These are phyloP conservation scores for Entoloma clypeatum DNA, from an alignment of 1,284 basidiomycete species.

Conservation along the genomic window DNA sequence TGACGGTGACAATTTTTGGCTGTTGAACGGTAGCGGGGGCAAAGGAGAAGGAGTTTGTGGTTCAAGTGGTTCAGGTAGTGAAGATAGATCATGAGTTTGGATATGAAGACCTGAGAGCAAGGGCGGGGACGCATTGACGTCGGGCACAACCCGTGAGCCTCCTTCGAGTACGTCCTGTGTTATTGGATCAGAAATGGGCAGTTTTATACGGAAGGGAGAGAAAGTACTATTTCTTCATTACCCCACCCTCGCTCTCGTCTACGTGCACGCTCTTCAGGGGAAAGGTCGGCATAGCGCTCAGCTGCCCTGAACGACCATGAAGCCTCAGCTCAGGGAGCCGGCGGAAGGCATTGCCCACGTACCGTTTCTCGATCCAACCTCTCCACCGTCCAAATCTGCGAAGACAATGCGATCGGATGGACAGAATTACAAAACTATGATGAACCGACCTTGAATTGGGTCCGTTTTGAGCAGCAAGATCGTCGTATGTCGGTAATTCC, in stretches of 20 bases:
- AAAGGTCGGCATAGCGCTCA: conserved; percentile 66
- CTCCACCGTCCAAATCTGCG: conserved; percentile 76
- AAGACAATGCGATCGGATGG: conserved; percentile 12
- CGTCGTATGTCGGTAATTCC: conserved; percentile 72
- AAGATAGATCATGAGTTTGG: conserved; percentile 39
- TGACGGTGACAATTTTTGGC: conserved; percentile 50
- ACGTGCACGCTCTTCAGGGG: conserved; percentile 52
- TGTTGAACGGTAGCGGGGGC: conserved; percentile 42
- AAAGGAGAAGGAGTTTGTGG: conserved; percentile 24
- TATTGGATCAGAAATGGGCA: neutral
- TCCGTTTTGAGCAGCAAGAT: conserved; percentile 64
- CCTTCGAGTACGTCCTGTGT: conserved; percentile 17
- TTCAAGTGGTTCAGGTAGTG: conserved; percentile 28
- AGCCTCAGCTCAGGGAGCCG: neutral
- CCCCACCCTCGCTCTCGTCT: conserved; percentile 70
- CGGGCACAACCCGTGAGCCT: conserved; percentile 6
- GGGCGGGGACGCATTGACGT: conserved; percentile 10
- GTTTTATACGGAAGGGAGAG: neutral
- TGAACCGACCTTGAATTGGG: conserved; percentile 65
- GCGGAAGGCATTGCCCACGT: conserved; percentile 14
- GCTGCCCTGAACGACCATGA: conserved; percentile 59
- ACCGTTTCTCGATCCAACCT: conserved; percentile 84
- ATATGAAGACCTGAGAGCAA: conserved; percentile 35
- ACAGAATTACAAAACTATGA: too few species aligned
- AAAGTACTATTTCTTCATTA: conserved; percentile 28